Base-by-base conservation (phyloP, 129 eudicot genomes). In the Gnaphalium uliginosum region DNA sequence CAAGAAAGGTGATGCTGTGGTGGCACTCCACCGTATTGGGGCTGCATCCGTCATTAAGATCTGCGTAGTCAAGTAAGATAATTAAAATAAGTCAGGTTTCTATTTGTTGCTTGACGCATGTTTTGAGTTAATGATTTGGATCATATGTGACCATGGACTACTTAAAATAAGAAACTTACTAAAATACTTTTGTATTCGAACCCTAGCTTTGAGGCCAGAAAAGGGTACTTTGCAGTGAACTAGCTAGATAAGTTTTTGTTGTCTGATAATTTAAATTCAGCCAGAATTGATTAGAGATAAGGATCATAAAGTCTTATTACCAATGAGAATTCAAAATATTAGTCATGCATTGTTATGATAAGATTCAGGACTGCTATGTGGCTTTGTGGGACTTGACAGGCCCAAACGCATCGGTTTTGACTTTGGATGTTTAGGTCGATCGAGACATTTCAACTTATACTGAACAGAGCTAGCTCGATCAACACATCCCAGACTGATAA, bases 21-120 rank as follows among this genome's bases (percentile, higher is more conserved):
- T 90, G 75, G 96, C 87, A 1, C 93, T 90, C 60, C 96, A 90
- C 51, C 86, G 96, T 11, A 90, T 90, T 57, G 96, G 96, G 11
- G 87, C 89, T 75, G 88, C 93, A 50, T 90, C 96, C 19, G 93
- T 90, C 67, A 90, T 90, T 66, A 90, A 90, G 87, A 90, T 90
- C 50, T 90, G 96, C 73, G 11, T 85, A 25, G 90, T 90, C 25
- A 87, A 90, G 81, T 90, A 77, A 87, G 58, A 48, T 37, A 39
- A 22, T 68, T 4, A 24, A 21, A 15, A 59, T 26, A 41, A 72
- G 69, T 51, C 32, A 39, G 79, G 66, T 73, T 54, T 62, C 5
- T 66, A 2, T 80, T 41, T 53, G 73, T 72, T 62, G 54, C 33
- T 58, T 66, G 70, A 58, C 66, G 50, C 63, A 41, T 80, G 57